A percentile compares a stretch with the other conserved stretches of the same genome.
Conservation (phyloP, 139 green algal genomes). For the Volvox reticuliferus region DNA sequence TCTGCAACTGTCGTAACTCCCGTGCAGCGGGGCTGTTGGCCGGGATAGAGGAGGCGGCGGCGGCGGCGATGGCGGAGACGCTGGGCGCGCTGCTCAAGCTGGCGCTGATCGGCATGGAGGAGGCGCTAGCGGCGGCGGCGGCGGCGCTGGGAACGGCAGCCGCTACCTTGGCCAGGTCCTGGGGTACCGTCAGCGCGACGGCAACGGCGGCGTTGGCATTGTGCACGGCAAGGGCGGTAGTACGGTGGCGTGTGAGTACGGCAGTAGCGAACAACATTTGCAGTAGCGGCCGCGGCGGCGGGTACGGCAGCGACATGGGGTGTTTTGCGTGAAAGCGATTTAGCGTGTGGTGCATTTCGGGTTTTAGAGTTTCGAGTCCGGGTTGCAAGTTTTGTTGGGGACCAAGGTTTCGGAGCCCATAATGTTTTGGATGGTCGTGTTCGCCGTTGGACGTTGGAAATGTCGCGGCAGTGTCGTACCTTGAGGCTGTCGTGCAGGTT, state of each 20-base stretch:
- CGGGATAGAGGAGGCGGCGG: not conserved
- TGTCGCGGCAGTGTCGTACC: not conserved
- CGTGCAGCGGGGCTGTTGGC: slow-evolving; percentile 31
- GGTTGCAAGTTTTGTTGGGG: too few species aligned
- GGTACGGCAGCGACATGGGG: too few species aligned
- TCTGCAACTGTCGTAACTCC: slow-evolving; percentile 70
- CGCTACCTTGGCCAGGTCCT: slow-evolving; percentile 27
- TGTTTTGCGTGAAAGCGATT: too few species aligned
- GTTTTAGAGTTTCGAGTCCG: too few species aligned
- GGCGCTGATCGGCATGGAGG: not conserved
- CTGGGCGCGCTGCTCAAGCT: slow-evolving; percentile 1
- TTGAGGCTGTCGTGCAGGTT: slow-evolving; percentile 60
- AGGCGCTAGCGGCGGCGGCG: not conserved
- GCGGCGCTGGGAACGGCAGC: not conserved
- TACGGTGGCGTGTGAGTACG: too few species aligned
- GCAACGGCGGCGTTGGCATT: not conserved
- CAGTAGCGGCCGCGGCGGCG: too few species aligned
- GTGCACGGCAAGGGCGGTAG: not conserved
- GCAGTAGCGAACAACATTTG: too few species aligned
- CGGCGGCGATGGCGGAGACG: not conserved
- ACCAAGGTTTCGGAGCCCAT: too few species aligned
- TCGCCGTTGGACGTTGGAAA: too few species aligned
- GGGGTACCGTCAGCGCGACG: not conserved
- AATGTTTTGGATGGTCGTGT: too few species aligned
- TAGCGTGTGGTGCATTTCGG: too few species aligned